Evolutionary conservation across 352 stramenopile species (phyloP).

Genomic region (Globisporangium radiosum): DNA sequence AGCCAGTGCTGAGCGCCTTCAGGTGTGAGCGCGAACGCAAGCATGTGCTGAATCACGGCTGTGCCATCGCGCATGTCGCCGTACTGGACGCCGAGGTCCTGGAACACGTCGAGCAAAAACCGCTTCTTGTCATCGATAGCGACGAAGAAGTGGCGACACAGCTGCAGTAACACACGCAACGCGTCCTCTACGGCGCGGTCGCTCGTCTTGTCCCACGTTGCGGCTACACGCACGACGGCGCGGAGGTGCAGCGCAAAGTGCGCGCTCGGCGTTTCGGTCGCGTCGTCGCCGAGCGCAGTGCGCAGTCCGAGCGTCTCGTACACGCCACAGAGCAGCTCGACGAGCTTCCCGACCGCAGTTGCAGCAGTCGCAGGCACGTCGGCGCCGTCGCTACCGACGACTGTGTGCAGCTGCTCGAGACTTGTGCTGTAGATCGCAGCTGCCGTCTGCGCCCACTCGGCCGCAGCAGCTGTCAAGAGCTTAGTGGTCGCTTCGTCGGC

Average conservation of each 20-base stretch:
- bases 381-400: conserved; percentile 6
- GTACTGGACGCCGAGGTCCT: conserved; percentile 62
- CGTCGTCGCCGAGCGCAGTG: background rate
- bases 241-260: conserved; percentile 51
- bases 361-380: background rate
- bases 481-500: conserved; percentile 13
- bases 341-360: conserved; percentile 18
- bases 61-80: conserved; percentile 53
- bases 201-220: conserved; percentile 19
- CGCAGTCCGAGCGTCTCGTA: conserved; percentile 17
- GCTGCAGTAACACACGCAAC: conserved; percentile 26
- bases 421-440: conserved; percentile 27
- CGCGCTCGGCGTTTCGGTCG: conserved; percentile 15
- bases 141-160: conserved; percentile 47
- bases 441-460: conserved; percentile 28
- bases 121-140: conserved; percentile 49
- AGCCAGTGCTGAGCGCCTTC: conserved; percentile 41
- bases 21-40: conserved; percentile 47
- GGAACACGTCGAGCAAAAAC: conserved; percentile 64
- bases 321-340: conserved; percentile 41
- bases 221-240: conserved; percentile 26
- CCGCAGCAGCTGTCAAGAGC: conserved; percentile 3
- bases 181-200: conserved; percentile 5
- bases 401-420: conserved; percentile 24
- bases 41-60: conserved; percentile 43